Evolutionary conservation across 352 stramenopile genomes (phyloP).

Genomic region (Phytophthora brassicae): DNA sequence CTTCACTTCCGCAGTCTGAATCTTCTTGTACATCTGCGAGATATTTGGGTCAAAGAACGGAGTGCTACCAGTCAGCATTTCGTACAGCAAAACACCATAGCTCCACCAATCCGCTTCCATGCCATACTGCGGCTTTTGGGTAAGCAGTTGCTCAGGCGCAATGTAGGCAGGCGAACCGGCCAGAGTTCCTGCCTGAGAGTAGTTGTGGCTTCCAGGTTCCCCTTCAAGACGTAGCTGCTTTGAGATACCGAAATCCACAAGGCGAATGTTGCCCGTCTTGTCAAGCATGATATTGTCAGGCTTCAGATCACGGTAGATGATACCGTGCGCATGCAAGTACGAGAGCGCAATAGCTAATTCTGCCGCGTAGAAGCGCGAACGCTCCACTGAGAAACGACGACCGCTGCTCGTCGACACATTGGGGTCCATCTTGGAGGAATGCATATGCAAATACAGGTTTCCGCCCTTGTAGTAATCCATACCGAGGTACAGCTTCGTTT

Average conservation of each 20-base stretch:
- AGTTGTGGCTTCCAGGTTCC: slow-evolving; percentile 43
- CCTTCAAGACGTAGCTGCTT: slow-evolving; percentile 69
- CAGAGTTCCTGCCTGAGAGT: slow-evolving; percentile 67
- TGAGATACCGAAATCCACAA: slow-evolving; percentile 91
- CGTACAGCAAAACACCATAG: slow-evolving; percentile 88
- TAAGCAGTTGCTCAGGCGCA: slow-evolving; percentile 79
- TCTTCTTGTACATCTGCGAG: slow-evolving; percentile 90
- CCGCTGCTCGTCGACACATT: slow-evolving; percentile 75
- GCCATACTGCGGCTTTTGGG: slow-evolving; percentile 84
- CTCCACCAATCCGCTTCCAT: slow-evolving; percentile 92
- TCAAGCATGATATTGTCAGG: slow-evolving; percentile 91
- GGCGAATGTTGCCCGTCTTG: slow-evolving; percentile 80
- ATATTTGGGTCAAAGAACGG: slow-evolving; percentile 89
- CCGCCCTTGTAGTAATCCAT: slow-evolving; percentile 88
- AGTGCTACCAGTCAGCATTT: slow-evolving; percentile 88
- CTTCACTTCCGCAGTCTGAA: slow-evolving; percentile 84
- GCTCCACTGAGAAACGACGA: slow-evolving; percentile 67
- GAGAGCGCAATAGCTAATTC: slow-evolving; percentile 85
- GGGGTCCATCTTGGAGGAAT: slow-evolving; percentile 81
- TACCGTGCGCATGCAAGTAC: slow-evolving; percentile 85
- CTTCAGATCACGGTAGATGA: slow-evolving; percentile 89
- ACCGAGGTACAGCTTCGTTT: slow-evolving; percentile 79
- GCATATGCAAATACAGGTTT: slow-evolving; percentile 88
- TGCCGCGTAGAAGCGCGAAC: slow-evolving; percentile 83
- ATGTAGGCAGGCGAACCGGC: slow-evolving; percentile 86